Conservation (phyloP, 2,329 filamentous ascomycete genomes). For the Fonsecaea monophora region DNA sequence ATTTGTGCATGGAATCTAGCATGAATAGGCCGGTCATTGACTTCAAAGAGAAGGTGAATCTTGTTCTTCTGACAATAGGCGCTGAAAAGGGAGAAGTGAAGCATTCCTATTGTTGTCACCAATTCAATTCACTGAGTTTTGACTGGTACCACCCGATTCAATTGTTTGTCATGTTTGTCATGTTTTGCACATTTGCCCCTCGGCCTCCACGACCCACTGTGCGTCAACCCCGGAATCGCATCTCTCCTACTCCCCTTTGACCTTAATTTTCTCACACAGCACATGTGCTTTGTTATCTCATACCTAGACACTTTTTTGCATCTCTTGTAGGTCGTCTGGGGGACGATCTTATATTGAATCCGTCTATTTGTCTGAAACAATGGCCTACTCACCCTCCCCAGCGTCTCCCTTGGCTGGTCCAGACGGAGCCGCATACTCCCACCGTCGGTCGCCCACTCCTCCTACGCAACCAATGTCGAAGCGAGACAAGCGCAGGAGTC, state of each 20-base stretch:
- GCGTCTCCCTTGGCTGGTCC: conserved; percentile 43
- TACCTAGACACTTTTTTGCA: background rate
- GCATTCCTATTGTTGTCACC: background rate
- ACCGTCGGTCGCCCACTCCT: conserved; percentile 42
- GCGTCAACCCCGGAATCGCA: conserved; percentile 7
- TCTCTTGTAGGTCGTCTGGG: background rate
- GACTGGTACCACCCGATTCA: background rate
- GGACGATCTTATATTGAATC: background rate
- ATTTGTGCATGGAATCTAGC: background rate
- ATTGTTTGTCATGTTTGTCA: background rate
- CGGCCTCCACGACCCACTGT: background rate
- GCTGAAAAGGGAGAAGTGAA: background rate
- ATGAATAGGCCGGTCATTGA: background rate
- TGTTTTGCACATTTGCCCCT: background rate
- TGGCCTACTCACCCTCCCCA: conserved; percentile 52
- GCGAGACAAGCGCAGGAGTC: conserved; percentile 86
- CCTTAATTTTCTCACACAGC: conserved; percentile 2
- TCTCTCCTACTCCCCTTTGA: background rate
- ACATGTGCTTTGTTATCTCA: background rate
- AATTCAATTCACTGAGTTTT: background rate
- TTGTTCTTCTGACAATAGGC: background rate
- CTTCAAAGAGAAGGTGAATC: background rate
- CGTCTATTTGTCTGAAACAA: conserved; percentile 30
- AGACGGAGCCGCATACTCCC: conserved; percentile 27
- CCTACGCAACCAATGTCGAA: conserved; percentile 69